These are phyloP conservation scores for Ehretia macrophylla DNA, from an alignment of 257 asterid genomes.

Conservation along the genomic window DNA sequence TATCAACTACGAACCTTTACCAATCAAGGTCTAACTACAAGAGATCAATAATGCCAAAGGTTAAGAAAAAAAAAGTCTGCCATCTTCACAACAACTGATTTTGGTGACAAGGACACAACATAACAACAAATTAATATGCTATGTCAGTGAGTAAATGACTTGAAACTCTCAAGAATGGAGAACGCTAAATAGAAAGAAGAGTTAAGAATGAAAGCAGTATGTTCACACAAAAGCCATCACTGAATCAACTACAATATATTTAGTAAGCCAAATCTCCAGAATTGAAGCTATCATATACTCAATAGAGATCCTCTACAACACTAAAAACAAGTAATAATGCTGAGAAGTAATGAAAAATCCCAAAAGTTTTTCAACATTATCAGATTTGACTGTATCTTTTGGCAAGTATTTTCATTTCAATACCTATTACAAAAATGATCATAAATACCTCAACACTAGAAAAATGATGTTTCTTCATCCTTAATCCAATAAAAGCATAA, in stretches of 20 bases:
- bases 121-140: neutral
- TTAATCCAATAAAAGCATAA: too few species aligned
- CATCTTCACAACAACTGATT: neutral
- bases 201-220: slow-evolving; percentile 79
- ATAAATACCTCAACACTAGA: too few species aligned
- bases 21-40: too few species aligned
- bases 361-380: too few species aligned
- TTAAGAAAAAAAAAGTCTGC: neutral
- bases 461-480: too few species aligned
- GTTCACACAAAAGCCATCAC: slow-evolving; percentile 49
- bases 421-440: too few species aligned
- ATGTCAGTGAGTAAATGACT: neutral
- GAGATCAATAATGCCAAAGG: too few species aligned
- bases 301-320: slow-evolving; percentile 73
- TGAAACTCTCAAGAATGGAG: neutral
- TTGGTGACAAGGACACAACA: neutral
- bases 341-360: slow-evolving; percentile 8
- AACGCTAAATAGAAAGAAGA: slow-evolving; percentile 3
- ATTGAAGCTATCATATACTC: slow-evolving; percentile 71
- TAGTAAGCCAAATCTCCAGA: slow-evolving; percentile 79
- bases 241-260: slow-evolving; percentile 49
- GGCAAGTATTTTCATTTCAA: too few species aligned
- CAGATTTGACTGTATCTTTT: too few species aligned
- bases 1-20: too few species aligned
- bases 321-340: slow-evolving; percentile 12